Percentiles rank a stretch among this genome's conserved stretches.
These are phyloP conservation scores for Entoloma clypeatum DNA, from an alignment of 1,284 basidiomycete genomes.

Conservation along the genomic window DNA sequence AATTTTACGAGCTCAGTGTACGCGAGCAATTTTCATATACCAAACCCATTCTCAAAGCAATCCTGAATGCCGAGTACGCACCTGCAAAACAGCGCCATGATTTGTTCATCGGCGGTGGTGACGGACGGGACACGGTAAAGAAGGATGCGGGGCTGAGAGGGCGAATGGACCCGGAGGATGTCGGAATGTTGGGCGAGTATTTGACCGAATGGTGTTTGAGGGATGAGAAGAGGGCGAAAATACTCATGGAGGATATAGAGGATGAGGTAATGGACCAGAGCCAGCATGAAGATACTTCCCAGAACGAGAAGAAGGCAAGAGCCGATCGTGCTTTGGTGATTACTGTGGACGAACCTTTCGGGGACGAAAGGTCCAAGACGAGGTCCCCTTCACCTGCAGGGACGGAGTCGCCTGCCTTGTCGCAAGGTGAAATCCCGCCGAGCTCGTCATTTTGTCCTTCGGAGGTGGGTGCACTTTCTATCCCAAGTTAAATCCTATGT, in stretches of 20 bases:
- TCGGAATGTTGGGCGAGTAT: conserved; percentile 42
- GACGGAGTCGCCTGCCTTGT: conserved; percentile 12
- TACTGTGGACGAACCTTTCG: neutral
- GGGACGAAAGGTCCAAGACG: neutral
- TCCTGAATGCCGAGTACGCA: conserved; percentile 50
- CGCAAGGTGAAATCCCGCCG: conserved; percentile 19
- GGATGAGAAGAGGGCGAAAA: conserved; percentile 24
- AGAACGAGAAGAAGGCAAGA: conserved; percentile 2
- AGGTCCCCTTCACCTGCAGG: conserved; percentile 18
- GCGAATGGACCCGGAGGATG: conserved; percentile 46
- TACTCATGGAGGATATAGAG: conserved; percentile 16
- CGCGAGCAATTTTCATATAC: conserved; percentile 59
- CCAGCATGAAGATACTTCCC: neutral
- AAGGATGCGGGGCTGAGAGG: conserved; percentile 50
- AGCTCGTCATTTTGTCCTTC: conserved; percentile 18
- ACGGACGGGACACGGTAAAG: conserved; percentile 39
- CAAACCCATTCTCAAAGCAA: conserved; percentile 56
- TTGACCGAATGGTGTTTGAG: conserved; percentile 56
- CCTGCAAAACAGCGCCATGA: conserved; percentile 49
- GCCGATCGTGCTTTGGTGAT: neutral
- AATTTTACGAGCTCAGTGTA: conserved; percentile 48
- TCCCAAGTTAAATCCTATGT: neutral
- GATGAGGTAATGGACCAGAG: conserved; percentile 3
- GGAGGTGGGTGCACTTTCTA: conserved; percentile 1
- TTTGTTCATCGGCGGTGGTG: conserved; percentile 56